Evolutionary conservation across 306 rosid species (phyloP).

Genomic region (Lathyrus tuberosus): DNA sequence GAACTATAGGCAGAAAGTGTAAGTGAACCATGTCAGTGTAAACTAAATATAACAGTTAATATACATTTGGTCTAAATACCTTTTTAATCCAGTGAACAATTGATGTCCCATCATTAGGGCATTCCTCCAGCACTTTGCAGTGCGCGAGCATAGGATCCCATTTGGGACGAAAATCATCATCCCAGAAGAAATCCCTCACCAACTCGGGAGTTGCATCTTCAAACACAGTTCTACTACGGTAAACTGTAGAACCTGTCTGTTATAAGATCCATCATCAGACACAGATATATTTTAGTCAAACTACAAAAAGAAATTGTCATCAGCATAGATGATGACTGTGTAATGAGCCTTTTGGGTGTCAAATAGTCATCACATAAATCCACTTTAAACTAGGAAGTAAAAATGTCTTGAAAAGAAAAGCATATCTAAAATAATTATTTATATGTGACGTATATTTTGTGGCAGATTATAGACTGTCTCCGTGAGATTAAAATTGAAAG

Average conservation of each 20-base stretch:
- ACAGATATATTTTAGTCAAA: constrained; percentile 26
- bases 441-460: constrained; percentile 1
- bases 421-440: constrained; percentile 22
- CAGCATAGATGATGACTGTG: constrained; percentile 18
- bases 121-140: constrained; percentile 82
- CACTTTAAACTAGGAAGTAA: constrained; percentile 17
- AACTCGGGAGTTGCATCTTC: constrained; percentile 94
- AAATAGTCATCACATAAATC: constrained; percentile 33
- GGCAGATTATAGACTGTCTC: constrained; percentile 31
- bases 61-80: constrained; percentile 54
- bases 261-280: constrained; percentile 48
- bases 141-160: constrained; percentile 93
- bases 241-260: constrained; percentile 85
- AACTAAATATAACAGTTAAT: constrained; percentile 13
- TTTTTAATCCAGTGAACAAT: constrained; percentile 95
- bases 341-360: not conserved
- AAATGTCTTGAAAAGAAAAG: constrained; percentile 24
- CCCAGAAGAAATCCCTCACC: constrained; percentile 99
- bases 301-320: constrained; percentile 31
- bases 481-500: constrained; percentile 33
- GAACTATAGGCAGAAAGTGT: constrained; percentile 59
- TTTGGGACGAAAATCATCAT: constrained; percentile 92
- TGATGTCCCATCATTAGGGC: constrained; percentile 72
- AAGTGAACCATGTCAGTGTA: constrained; percentile 31
- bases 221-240: constrained; percentile 87